These are phyloP conservation scores for Borealophlyctis nickersoniae DNA, from an alignment of 192 early-diverging fungal species.

Conservation along the genomic window DNA sequence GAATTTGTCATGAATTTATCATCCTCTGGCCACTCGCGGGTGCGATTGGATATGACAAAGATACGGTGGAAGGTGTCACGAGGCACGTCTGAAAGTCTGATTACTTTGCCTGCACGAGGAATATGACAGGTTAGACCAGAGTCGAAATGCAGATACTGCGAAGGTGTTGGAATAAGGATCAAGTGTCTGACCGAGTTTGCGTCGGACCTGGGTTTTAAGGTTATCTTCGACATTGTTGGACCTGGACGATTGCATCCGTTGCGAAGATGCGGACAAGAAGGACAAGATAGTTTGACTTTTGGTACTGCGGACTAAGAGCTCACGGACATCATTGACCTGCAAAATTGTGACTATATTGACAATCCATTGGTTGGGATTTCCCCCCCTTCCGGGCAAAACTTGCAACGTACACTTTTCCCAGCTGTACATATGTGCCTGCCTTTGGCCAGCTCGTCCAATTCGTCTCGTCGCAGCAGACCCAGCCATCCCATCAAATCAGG, in stretches of 20 bases:
- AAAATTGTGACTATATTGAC: too few species aligned
- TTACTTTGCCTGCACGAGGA: neutral
- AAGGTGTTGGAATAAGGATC: neutral
- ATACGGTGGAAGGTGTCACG: conserved; percentile 28
- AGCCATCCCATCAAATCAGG: neutral
- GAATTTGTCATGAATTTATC: conserved; percentile 35
- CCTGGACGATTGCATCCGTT: too few species aligned
- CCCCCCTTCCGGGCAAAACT: too few species aligned
- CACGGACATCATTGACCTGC: too few species aligned
- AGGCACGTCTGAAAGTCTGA: conserved; percentile 12
- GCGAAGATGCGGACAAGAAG: too few species aligned
- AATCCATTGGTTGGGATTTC: too few species aligned
- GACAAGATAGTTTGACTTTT: too few species aligned
- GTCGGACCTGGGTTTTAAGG: neutral
- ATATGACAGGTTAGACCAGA: too few species aligned
- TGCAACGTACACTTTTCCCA: conserved; percentile 2
- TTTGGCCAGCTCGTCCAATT: neutral
- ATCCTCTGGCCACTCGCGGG: conserved; percentile 26
- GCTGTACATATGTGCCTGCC: neutral
- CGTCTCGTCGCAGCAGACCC: neutral
- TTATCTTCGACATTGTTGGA: neutral
- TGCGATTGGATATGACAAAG: conserved; percentile 34
- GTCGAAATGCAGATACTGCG: too few species aligned
- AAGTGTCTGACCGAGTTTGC: neutral
- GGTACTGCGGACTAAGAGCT: too few species aligned